Percentiles rank a stretch among this genome's conserved stretches.
Evolutionary conservation across 306 rosid genomes (phyloP).

Genomic region (Glycine soja): DNA sequence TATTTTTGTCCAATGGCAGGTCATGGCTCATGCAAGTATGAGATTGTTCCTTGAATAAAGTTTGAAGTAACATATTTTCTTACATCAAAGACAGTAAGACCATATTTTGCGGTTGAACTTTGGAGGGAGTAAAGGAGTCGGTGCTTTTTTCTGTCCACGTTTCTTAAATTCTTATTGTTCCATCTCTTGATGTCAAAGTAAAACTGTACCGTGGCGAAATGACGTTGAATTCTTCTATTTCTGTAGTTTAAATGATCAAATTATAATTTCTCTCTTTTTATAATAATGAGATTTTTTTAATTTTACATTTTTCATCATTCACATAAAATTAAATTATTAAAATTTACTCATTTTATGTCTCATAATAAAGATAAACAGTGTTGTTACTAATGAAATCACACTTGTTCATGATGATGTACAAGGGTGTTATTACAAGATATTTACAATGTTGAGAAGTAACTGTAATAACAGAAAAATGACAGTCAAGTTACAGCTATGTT

Average conservation of each 20-base stretch:
- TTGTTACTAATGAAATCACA: too few relatives aligned
- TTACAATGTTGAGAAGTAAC: too few relatives aligned
- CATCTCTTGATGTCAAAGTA: background rate
- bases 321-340: too few relatives aligned
- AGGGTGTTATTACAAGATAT: too few relatives aligned
- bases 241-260: background rate
- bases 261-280: background rate
- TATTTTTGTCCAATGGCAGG: constrained; percentile 54
- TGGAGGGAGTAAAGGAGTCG: background rate
- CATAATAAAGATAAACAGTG: too few relatives aligned
- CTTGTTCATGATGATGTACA: too few relatives aligned
- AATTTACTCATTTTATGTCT: too few relatives aligned
- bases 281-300: background rate
- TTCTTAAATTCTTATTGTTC: background rate
- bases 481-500: too few relatives aligned
- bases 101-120: background rate
- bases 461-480: too few relatives aligned
- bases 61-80: constrained; percentile 28
- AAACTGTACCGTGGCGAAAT: background rate
- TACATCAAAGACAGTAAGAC: background rate
- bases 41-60: constrained; percentile 54
- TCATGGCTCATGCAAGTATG: constrained; percentile 69
- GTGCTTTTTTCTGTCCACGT: background rate
- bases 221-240: background rate
- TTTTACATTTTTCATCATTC: background rate